Conservation (phyloP, 768 basidiomycete genomes). For the Phaeotremella fagi region DNA sequence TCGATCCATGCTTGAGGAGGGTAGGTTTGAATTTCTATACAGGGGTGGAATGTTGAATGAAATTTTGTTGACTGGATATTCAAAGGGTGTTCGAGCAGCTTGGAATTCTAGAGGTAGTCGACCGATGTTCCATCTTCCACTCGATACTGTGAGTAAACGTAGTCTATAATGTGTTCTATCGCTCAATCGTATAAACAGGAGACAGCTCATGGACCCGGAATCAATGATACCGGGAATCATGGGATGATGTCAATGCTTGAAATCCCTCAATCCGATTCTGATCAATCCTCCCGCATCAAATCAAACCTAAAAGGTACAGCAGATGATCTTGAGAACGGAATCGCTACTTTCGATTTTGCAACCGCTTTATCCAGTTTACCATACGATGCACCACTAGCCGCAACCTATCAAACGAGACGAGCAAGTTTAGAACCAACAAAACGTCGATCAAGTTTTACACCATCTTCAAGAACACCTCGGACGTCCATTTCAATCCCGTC, state of each 20-base stretch:
- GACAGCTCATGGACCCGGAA: too few relatives aligned
- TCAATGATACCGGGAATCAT: background rate
- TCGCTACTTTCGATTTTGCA: background rate
- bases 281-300: background rate
- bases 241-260: background rate
- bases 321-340: background rate
- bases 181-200: too few relatives aligned
- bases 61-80: too few relatives aligned
- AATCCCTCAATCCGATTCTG: background rate
- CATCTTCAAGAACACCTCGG: too few relatives aligned
- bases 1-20: slow-evolving; percentile 22
- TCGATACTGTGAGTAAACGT: background rate
- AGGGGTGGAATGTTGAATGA: too few relatives aligned
- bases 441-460: background rate
- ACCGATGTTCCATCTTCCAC: too few relatives aligned
- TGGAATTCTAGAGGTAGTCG: too few relatives aligned
- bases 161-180: too few relatives aligned
- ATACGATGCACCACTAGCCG: background rate
- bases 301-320: background rate
- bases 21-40: too few relatives aligned
- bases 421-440: background rate
- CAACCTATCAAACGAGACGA: background rate
- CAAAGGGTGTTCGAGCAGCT: too few relatives aligned
- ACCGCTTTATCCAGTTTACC: background rate
- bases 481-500: too few relatives aligned